A percentile compares a stretch with the other conserved stretches of the same genome.
These are phyloP conservation scores for Sechiopsis laciniata DNA, from an alignment of 306 rosid genomes.

Conservation along the genomic window DNA sequence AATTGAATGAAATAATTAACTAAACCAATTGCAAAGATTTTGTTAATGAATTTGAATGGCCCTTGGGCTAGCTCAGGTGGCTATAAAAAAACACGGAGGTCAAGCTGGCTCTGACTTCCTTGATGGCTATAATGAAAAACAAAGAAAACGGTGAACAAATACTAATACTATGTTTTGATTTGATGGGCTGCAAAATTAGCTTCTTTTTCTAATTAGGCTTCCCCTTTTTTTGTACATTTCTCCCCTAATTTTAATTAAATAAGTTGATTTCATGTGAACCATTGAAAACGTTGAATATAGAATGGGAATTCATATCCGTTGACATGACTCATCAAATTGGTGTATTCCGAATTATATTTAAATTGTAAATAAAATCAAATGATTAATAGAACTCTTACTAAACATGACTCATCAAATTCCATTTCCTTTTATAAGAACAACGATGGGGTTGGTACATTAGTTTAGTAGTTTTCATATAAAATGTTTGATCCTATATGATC, in stretches of 20 bases:
- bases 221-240: neutral
- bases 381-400: neutral
- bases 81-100: neutral
- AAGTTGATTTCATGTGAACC: neutral
- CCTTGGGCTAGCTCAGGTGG: constrained; percentile 12
- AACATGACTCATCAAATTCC: neutral
- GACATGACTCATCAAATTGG: too few species aligned
- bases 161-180: neutral
- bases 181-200: constrained; percentile 35
- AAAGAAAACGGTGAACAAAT: neutral
- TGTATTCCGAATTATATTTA: too few species aligned
- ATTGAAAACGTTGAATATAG: neutral
- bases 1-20: neutral
- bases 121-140: neutral
- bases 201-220: constrained; percentile 6
- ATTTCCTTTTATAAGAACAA: neutral
- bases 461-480: neutral
- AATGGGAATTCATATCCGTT: too few species aligned
- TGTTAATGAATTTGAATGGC: constrained; percentile 1
- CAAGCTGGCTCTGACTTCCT: neutral
- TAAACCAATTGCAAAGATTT: neutral
- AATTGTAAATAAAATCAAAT: too few species aligned
- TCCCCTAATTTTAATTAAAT: neutral
- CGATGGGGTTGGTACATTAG: too few species aligned
- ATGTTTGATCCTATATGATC: neutral